Evolutionary conservation across 2,329 filamentous ascomycete species (phyloP).

Genomic region (Botrytis medusae): DNA sequence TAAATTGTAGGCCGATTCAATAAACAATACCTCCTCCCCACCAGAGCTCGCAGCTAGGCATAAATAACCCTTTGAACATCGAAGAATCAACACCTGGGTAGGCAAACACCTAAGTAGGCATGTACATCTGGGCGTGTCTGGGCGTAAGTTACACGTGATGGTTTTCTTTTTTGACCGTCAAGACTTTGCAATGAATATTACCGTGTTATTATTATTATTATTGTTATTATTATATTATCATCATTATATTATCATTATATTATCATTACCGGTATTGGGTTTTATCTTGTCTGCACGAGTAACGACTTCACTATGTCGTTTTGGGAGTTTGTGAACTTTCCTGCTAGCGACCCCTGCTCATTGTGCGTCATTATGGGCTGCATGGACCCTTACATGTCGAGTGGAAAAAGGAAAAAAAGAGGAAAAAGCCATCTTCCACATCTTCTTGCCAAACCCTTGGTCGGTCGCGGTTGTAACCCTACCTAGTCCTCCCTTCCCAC

Average conservation of each 20-base stretch:
- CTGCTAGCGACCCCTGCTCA: background rate
- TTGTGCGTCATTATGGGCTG: conserved; percentile 1
- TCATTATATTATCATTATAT: no score
- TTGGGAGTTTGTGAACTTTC: background rate
- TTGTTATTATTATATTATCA: no score
- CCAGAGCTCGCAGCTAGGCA: background rate
- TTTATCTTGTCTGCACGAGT: background rate
- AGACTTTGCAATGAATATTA: background rate
- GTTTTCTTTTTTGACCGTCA: background rate
- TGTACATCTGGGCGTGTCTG: background rate
- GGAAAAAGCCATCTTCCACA: background rate
- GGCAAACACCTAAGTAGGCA: background rate
- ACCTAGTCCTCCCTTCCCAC: background rate
- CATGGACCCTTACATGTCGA: conserved; percentile 3
- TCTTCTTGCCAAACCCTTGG: conserved; percentile 2
- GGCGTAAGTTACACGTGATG: background rate
- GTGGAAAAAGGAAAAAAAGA: background rate
- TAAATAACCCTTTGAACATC: background rate
- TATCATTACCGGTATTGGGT: no score
- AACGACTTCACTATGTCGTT: background rate
- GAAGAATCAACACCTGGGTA: background rate
- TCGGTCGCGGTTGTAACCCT: background rate
- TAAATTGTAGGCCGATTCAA: background rate
- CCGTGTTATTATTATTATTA: no score
- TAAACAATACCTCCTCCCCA: background rate